These are phyloP conservation scores for Candida verbasci DNA, from an alignment of 805 yeast genomes.

Conservation along the genomic window DNA sequence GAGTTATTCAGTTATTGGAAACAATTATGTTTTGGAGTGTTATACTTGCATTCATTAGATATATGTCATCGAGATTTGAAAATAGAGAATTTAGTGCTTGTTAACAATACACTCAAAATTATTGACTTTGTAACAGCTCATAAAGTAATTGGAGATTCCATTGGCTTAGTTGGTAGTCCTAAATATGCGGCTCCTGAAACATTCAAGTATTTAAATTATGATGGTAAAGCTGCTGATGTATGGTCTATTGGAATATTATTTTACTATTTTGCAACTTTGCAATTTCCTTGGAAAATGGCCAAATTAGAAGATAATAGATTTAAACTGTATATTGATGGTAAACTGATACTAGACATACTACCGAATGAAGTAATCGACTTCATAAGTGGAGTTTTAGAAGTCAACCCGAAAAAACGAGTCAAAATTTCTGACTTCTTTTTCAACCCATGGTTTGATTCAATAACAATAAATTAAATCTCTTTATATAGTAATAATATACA, in stretches of 20 bases:
- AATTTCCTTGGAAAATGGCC: slow-evolving; percentile 50
- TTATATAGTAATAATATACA: too few species aligned
- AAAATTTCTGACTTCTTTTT: neutral
- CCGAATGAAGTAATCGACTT: neutral
- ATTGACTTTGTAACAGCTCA: slow-evolving; percentile 40
- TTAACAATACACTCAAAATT: slow-evolving; percentile 27
- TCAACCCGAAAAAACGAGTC: slow-evolving; percentile 4
- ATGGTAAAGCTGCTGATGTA: slow-evolving; percentile 39
- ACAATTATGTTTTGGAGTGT: slow-evolving; percentile 37
- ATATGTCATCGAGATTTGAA: slow-evolving; percentile 51
- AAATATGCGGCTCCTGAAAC: slow-evolving; percentile 48
- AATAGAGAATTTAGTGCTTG: slow-evolving; percentile 41
- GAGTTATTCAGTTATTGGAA: slow-evolving; percentile 32
- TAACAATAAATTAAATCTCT: neutral
- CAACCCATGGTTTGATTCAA: slow-evolving; percentile 7
- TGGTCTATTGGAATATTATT: slow-evolving; percentile 50
- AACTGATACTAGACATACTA: neutral
- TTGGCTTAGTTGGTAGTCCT: slow-evolving; percentile 48
- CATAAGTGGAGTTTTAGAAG: slow-evolving; percentile 1
- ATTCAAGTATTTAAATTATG: slow-evolving; percentile 29
- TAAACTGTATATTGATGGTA: slow-evolving; percentile 4
- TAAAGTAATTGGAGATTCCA: slow-evolving; percentile 12
- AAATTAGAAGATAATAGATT: slow-evolving; percentile 23
- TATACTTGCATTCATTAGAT: slow-evolving; percentile 31
- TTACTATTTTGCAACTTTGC: slow-evolving; percentile 22